Base-by-base conservation (phyloP, 345 rosid species). In the Corymbia maculata region DNA sequence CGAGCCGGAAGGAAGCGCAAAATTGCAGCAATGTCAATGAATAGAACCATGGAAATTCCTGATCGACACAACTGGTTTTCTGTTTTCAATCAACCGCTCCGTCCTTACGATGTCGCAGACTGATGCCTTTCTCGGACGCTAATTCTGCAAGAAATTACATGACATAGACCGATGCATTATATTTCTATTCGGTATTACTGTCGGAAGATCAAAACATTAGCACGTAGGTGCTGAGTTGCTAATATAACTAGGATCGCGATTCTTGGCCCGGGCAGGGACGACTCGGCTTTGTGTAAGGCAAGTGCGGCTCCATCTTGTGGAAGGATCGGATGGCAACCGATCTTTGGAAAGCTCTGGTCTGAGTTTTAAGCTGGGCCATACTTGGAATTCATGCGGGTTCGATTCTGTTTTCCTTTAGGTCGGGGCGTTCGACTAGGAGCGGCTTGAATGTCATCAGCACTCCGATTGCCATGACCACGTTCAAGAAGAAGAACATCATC, bases 371-470 rank as follows among this genome's bases (percentile, higher is more conserved):
- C 68, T 26, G 68, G 68, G 32, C 15, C 14, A 26, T 2, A n/a
- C 68, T 59, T 59, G 26, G 32, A 61, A 28, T 61, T 61, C 15
- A 26, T 26, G 68, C 16, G 30, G 68, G 32, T 26, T 28, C 11
- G 15, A 28, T 28, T 26, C 30, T 6, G 68, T 61, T 61, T 61
- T 61, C 68, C 68, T 61, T 61, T 61, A 0, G 26, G 30, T 61
- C 16, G 4, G 15, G 30, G 16, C 68, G 68, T 61, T 61, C 15
- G 50, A 42, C 85, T 30, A 95, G 92, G 92, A 97, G 95, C 17
- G 99, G 99, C 86, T 96, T 93, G 92, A 96, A 95, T 11, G 98
- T 96, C 93, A 92, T 51, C 85, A 94, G 28, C 86, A 95, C 91
- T 51, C 95, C 99, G 45, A 92, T 89, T 51, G 90, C 92, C 89